These are phyloP conservation scores for Penicillium herquei DNA, from an alignment of 495 filamentous ascomycete genomes.

Conservation along the genomic window DNA sequence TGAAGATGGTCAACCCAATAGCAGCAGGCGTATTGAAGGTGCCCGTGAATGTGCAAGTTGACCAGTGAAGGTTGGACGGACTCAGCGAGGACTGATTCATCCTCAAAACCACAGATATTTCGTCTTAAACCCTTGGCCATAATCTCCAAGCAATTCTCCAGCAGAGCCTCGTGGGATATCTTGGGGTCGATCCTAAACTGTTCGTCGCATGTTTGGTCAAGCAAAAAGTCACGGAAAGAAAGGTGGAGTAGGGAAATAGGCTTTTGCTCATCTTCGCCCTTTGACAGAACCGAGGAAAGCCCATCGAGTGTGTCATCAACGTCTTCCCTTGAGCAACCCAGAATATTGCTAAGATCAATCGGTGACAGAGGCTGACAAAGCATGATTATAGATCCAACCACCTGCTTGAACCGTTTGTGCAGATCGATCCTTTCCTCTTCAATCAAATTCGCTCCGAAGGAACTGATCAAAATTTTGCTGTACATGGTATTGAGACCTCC, in stretches of 20 bases:
- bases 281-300: neutral
- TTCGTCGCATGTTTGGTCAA: neutral
- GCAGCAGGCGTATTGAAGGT: constrained; percentile 40
- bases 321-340: neutral
- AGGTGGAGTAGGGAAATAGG: neutral
- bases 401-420: neutral
- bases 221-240: neutral
- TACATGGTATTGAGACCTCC: no score
- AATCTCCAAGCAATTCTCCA: neutral
- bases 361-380: neutral
- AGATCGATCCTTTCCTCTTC: no score
- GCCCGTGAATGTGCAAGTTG: constrained; percentile 25
- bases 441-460: no score
- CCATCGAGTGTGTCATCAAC: neutral
- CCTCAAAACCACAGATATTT: no score
- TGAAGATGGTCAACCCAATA: constrained; percentile 30
- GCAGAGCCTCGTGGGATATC: neutral
- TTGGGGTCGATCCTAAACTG: neutral
- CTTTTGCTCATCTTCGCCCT: neutral
- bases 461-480: no score
- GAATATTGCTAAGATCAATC: neutral
- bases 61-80: constrained; percentile 30
- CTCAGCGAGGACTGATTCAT: no score
- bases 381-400: neutral
- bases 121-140: neutral